Conservation (phyloP, 768 basidiomycete species). For the Naganishia kalamii region DNA sequence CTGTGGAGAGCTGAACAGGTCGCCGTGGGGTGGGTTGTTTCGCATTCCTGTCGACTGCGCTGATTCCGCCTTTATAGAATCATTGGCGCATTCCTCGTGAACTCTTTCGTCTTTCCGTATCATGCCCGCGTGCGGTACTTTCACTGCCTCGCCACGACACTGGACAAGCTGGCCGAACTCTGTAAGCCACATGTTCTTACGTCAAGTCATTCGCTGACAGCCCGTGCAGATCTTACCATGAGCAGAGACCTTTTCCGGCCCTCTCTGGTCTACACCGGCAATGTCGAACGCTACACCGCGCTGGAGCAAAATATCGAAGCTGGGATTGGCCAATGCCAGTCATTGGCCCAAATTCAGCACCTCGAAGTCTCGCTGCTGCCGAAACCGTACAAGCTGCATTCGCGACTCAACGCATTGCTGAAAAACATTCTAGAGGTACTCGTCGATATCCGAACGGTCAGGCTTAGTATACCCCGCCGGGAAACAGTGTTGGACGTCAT, state of each 20-base stretch:
- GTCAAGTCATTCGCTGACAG: not conserved
- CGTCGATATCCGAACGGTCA: slow-evolving; percentile 34
- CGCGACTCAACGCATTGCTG: slow-evolving; percentile 33
- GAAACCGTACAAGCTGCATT: slow-evolving; percentile 39
- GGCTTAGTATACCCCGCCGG: slow-evolving; percentile 41
- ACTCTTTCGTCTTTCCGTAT: slow-evolving; percentile 41
- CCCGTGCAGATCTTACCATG: slow-evolving; percentile 34
- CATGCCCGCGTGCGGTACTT: slow-evolving; percentile 43
- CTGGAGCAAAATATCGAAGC: slow-evolving; percentile 32
- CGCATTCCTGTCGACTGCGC: not conserved
- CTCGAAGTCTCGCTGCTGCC: slow-evolving; percentile 42
- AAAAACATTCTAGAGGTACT: slow-evolving; percentile 35
- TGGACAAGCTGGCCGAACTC: slow-evolving; percentile 38
- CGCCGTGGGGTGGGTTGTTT: slow-evolving; percentile 28
- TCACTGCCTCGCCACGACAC: slow-evolving; percentile 29
- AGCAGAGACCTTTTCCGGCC: slow-evolving; percentile 40
- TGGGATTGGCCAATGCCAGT: slow-evolving; percentile 31
- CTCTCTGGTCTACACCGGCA: slow-evolving; percentile 34
- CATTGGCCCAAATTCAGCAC: slow-evolving; percentile 39
- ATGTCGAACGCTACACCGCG: slow-evolving; percentile 29
- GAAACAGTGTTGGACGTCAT: slow-evolving; percentile 44
- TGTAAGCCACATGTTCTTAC: slow-evolving; percentile 27
- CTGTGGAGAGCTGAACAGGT: slow-evolving; percentile 41
- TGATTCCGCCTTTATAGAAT: slow-evolving; percentile 29
- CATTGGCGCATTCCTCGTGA: slow-evolving; percentile 43